A percentile compares a stretch with the other conserved stretches of the same genome.
Conservation (phyloP, 1,284 basidiomycete species). For the Ceratobasidium papillatum region DNA sequence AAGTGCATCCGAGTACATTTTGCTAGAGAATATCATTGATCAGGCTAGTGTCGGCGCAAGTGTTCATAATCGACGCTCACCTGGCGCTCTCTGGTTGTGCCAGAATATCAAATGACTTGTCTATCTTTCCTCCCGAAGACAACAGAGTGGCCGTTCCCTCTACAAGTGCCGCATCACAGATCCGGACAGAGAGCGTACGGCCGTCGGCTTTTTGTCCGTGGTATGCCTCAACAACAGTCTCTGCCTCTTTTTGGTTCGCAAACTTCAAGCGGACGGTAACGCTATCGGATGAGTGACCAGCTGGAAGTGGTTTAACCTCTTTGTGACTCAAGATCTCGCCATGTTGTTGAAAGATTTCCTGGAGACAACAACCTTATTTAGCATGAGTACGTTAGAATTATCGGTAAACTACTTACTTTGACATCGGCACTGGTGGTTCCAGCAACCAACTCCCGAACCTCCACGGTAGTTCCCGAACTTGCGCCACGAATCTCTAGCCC, state of each 20-base stretch:
- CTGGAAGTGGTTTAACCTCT: conserved; percentile 41
- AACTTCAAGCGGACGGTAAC: conserved; percentile 42
- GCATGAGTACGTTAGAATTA: background rate
- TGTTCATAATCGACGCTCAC: conserved; percentile 8
- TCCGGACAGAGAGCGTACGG: conserved; percentile 41
- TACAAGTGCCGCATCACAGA: conserved; percentile 32
- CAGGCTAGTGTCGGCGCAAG: background rate
- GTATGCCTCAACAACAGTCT: conserved; percentile 39
- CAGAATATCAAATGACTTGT: conserved; percentile 38
- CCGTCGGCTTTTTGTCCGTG: conserved; percentile 43
- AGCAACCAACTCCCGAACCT: conserved; percentile 41
- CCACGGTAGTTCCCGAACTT: conserved; percentile 37
- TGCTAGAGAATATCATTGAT: conserved; percentile 25
- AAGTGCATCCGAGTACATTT: conserved; percentile 44
- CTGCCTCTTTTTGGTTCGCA: conserved; percentile 36
- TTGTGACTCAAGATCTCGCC: conserved; percentile 41
- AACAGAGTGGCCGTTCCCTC: conserved; percentile 29
- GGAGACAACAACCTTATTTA: background rate
- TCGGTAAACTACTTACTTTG: conserved; percentile 26
- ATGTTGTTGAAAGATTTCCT: conserved; percentile 43
- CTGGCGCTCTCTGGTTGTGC: conserved; percentile 38
- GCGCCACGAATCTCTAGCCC: conserved; percentile 41
- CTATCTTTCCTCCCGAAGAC: conserved; percentile 32
- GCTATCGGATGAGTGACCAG: conserved; percentile 36
- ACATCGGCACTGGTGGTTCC: conserved; percentile 43